These are phyloP conservation scores for Sordariomycetes sp. DNA, from an alignment of 2,329 filamentous ascomycete species.

Conservation along the genomic window DNA sequence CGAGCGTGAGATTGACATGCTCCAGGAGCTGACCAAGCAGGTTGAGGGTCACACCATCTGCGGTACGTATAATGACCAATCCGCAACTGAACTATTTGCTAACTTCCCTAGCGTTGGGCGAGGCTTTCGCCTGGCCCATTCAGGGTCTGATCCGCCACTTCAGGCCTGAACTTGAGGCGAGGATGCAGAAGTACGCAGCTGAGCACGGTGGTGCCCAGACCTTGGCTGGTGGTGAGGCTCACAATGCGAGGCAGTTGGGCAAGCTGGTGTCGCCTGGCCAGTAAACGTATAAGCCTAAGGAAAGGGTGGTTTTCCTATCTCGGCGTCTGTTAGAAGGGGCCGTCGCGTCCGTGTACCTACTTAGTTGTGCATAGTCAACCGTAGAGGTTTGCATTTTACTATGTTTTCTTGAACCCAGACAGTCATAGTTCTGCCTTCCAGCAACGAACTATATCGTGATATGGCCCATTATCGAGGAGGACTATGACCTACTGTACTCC, in stretches of 20 bases:
- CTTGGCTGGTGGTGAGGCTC: constrained; percentile 81
- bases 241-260: constrained; percentile 66
- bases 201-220: constrained; percentile 59
- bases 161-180: constrained; percentile 85
- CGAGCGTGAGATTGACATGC: constrained; percentile 95
- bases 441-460: no score
- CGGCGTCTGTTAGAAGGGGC: constrained; percentile 2
- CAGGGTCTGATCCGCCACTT: constrained; percentile 98
- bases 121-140: constrained; percentile 97
- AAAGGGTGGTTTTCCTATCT: not conserved
- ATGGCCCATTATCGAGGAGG: no score
- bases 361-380: constrained; percentile 7
- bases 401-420: constrained; percentile 5
- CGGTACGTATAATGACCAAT: constrained; percentile 47
- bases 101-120: constrained; percentile 64
- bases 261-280: constrained; percentile 83
- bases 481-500: no score
- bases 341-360: constrained; percentile 14
- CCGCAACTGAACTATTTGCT: constrained; percentile 17
- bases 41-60: constrained; percentile 99
- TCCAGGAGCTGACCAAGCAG: constrained; percentile 98
- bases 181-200: constrained; percentile 73
- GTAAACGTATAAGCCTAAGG: constrained; percentile 37
- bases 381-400: constrained; percentile 9
- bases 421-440: no score